These are phyloP conservation scores for Plasmodium adleri DNA, from an alignment of 169 alveolate species.

Conservation along the genomic window DNA sequence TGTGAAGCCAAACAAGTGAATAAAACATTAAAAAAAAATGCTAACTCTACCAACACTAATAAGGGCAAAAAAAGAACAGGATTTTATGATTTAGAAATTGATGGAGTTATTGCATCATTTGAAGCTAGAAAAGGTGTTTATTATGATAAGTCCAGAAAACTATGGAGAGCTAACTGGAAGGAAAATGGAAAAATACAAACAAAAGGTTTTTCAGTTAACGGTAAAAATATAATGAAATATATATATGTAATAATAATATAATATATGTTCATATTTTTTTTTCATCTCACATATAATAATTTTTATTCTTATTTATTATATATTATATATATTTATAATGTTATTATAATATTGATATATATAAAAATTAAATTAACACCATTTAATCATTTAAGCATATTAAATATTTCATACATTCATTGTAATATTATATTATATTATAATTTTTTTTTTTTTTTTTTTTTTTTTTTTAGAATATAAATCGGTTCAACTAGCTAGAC, in stretches of 20 bases:
- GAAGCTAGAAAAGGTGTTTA: conserved; percentile 75
- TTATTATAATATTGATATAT: too few species aligned
- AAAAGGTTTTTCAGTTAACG: conserved; percentile 75
- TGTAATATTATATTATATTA: background rate
- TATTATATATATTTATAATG: too few species aligned
- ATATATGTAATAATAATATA: background rate
- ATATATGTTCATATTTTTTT: too few species aligned
- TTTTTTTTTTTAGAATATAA: conserved; percentile 44
- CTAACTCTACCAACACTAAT: conserved; percentile 18
- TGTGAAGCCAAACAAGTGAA: too few species aligned
- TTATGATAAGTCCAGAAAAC: conserved; percentile 64
- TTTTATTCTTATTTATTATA: background rate
- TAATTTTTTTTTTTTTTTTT: background rate
- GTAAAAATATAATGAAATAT: conserved; percentile 14
- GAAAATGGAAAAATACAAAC: conserved; percentile 74
- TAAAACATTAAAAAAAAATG: conserved; percentile 5
- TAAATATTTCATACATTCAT: background rate
- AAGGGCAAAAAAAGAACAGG: conserved; percentile 68
- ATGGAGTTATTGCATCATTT: conserved; percentile 71
- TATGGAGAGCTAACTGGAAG: conserved; percentile 78
- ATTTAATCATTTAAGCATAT: background rate
- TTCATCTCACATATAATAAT: too few species aligned
- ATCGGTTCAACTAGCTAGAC: conserved; percentile 70
- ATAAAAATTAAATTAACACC: too few species aligned
- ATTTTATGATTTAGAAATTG: conserved; percentile 63